Percentiles rank a stretch among this genome's conserved stretches.
Evolutionary conservation across 805 yeast species (phyloP).

Genomic region (Sugiyamaella lignohabitans): DNA sequence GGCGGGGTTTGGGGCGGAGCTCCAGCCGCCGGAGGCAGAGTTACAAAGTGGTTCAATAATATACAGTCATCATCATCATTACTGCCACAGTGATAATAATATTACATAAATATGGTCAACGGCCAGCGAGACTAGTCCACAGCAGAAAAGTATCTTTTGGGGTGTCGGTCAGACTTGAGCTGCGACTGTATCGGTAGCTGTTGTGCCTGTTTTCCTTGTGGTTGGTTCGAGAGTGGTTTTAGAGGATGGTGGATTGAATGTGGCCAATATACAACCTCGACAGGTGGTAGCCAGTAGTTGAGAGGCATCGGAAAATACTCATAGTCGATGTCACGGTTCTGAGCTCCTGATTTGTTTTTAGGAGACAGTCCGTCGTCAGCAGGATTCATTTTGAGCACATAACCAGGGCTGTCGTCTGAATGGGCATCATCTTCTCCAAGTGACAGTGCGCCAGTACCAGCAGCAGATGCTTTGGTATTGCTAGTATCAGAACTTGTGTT

Average conservation of each 20-base stretch:
- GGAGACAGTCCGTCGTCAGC: constrained; percentile 7
- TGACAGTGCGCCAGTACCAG: constrained; percentile 3
- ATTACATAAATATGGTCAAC: too few relatives aligned
- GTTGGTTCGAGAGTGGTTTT: too few relatives aligned
- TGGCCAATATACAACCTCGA: constrained; percentile 50
- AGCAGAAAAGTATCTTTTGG: constrained; percentile 20
- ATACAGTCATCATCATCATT: too few relatives aligned
- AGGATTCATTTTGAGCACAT: constrained; percentile 4
- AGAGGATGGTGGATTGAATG: constrained; percentile 45
- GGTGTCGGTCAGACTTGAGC: too few relatives aligned
- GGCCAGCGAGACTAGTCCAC: too few relatives aligned
- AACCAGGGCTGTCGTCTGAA: constrained; percentile 4
- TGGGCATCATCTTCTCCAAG: constrained; percentile 6
- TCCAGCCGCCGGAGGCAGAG: too few relatives aligned
- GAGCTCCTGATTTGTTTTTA: background rate
- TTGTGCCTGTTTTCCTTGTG: too few relatives aligned
- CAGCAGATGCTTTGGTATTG: background rate
- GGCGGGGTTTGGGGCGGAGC: too few relatives aligned
- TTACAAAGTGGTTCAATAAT: too few relatives aligned
- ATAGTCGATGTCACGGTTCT: constrained; percentile 28
- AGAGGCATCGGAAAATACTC: constrained; percentile 47
- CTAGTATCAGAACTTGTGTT: background rate
- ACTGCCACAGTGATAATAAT: too few relatives aligned
- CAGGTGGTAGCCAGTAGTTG: constrained; percentile 49
- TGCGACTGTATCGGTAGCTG: too few relatives aligned